phyloP scores from a whole-genome alignment of 2,329 filamentous ascomycete species.

The Colletotrichum sp. region DNA sequence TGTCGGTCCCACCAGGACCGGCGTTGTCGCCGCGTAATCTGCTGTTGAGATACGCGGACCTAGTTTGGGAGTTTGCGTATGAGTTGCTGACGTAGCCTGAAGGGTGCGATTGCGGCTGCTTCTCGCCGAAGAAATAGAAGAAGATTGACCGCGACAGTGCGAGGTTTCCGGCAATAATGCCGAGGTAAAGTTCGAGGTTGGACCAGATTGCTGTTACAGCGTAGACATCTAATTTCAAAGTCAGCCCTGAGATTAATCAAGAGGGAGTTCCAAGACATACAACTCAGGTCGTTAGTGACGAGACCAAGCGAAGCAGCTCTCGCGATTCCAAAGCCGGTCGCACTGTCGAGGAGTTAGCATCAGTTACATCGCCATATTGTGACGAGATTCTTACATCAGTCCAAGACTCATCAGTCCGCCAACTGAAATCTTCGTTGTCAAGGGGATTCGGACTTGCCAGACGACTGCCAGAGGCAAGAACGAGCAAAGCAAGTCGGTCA shows the following conservation, averaged over 20 bases:
- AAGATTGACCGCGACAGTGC: constrained; percentile 28
- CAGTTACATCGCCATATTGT: accelerated
- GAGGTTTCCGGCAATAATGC: constrained; percentile 39
- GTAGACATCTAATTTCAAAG: constrained; percentile 30
- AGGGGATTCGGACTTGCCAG: constrained; percentile 35
- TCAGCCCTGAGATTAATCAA: not conserved
- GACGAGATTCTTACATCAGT: constrained; percentile 20
- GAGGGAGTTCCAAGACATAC: constrained; percentile 13
- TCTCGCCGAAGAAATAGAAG: constrained; percentile 24
- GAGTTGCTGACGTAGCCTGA: not conserved
- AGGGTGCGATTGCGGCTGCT: not conserved
- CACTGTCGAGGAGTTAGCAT: constrained; percentile 13
- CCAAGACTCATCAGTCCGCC: constrained; percentile 39
- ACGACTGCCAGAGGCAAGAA: constrained; percentile 35
- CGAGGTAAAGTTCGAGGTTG: constrained; percentile 40
- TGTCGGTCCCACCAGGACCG: constrained; percentile 1
- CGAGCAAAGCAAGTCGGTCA: constrained; percentile 30
- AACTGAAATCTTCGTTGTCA: constrained; percentile 33
- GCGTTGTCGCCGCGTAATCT: constrained; percentile 19
- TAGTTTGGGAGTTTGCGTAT: constrained; percentile 7
- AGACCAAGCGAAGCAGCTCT: constrained; percentile 28
- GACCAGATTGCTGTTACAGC: constrained; percentile 42
- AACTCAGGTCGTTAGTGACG: constrained; percentile 28
- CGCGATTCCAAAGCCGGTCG: constrained; percentile 30
- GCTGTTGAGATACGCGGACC: constrained; percentile 11